These are phyloP conservation scores for Peterozyma xylosa DNA, from an alignment of 805 yeast genomes.

Conservation along the genomic window DNA sequence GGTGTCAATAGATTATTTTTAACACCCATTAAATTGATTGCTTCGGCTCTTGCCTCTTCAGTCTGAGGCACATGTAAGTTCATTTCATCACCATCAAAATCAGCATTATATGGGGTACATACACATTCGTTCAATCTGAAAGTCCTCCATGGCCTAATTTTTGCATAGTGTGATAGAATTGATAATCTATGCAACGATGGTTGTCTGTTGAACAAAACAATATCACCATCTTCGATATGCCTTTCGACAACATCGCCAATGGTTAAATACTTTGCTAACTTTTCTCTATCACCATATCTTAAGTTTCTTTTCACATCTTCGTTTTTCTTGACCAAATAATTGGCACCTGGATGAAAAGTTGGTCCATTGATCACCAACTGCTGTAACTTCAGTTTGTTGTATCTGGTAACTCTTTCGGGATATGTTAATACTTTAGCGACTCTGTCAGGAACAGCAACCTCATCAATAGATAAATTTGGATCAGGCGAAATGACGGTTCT, in stretches of 20 bases:
- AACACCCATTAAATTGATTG: constrained; percentile 97
- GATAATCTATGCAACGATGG: constrained; percentile 95
- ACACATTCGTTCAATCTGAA: constrained; percentile 97
- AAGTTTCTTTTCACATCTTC: constrained; percentile 84
- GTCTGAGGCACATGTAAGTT: constrained; percentile 98
- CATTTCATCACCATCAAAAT: constrained; percentile 99
- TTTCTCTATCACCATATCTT: constrained; percentile 78
- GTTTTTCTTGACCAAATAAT: constrained; percentile 74
- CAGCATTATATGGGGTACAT: constrained; percentile 98
- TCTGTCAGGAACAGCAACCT: constrained; percentile 96
- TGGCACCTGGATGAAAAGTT: constrained; percentile 91
- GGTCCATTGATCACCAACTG: constrained; percentile 78
- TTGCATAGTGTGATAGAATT: constrained; percentile 91
- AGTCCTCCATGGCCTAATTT: constrained; percentile 96
- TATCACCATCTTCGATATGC: constrained; percentile 95
- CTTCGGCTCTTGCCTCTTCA: constrained; percentile 98
- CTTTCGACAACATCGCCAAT: constrained; percentile 94
- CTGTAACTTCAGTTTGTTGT: constrained; percentile 75
- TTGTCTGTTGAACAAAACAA: constrained; percentile 93
- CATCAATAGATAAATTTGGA: constrained; percentile 90
- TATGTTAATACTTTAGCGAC: constrained; percentile 94
- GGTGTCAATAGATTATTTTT: constrained; percentile 93
- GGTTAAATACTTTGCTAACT: constrained; percentile 66
- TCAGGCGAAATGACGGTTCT: constrained; percentile 98
- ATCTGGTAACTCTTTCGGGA: constrained; percentile 90